A percentile compares a stretch with the other conserved stretches of the same genome.
Conservation (phyloP, 257 asterid species). For the Nicotiana obtusifolia region DNA sequence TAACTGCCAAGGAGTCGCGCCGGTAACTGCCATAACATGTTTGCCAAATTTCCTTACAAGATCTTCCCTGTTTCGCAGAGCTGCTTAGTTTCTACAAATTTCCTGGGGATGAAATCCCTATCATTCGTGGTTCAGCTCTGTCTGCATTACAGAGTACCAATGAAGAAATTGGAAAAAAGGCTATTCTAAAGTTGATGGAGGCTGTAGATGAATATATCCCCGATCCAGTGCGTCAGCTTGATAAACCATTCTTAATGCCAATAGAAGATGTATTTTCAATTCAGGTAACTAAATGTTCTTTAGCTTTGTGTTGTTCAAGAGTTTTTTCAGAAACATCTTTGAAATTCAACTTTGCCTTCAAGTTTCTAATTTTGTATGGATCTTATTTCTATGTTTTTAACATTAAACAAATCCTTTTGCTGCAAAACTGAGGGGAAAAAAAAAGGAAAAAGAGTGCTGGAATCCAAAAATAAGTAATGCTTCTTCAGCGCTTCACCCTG, state of each 20-base stretch:
- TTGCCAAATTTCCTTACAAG: background rate
- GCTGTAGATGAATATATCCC: slow-evolving; percentile 97
- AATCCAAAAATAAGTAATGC: background rate
- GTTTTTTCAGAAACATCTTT: background rate
- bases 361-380: background rate
- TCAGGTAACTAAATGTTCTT: slow-evolving; percentile 48
- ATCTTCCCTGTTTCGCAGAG: slow-evolving; percentile 42
- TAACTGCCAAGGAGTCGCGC: too few species aligned
- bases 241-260: slow-evolving; percentile 95
- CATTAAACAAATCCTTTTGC: background rate
- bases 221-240: slow-evolving; percentile 88
- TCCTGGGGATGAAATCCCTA: slow-evolving; percentile 99
- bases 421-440: background rate
- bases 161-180: slow-evolving; percentile 80
- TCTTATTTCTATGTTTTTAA: background rate
- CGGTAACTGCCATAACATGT: background rate
- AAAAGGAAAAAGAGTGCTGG: background rate
- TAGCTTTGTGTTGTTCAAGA: background rate
- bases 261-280: slow-evolving; percentile 97
- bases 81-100: slow-evolving; percentile 88
- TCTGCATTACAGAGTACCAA: slow-evolving; percentile 90
- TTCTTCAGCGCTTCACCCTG: background rate
- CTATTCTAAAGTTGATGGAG: slow-evolving; percentile 88
- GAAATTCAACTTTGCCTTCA: background rate
- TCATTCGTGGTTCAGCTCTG: slow-evolving; percentile 92